Evolutionary conservation across 345 rosid genomes (phyloP), one percentile per base, ranked within the genome.

Genomic region (Populus pruinosa): DNA sequence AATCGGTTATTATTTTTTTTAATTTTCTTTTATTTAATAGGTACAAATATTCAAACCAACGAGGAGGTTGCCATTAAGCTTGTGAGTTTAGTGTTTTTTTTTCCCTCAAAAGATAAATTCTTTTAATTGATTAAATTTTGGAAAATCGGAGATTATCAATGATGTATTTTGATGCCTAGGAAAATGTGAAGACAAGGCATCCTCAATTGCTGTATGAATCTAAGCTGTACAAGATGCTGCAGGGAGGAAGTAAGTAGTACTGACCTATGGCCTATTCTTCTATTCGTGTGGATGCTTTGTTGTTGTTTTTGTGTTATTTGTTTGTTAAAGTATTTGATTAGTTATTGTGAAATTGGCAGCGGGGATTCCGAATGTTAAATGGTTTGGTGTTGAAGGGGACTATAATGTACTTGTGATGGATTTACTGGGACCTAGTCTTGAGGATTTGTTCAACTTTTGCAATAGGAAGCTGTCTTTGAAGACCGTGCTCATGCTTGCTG

Each of bases 21-120:
- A 39, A 36, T 63, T 38, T 29, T 50, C 33, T 47, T 35, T 63
- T 18, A 50, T 70, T 33, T 76, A 70, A 55, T 73, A 95, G 98
- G 99, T 82, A 87, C 94, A 74, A 87, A 91, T 88, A 82, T 87
- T 43, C 97, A 93, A 76, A 92, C 94, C 8, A 95, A 91, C 66
- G 98, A 96, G 83, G 99, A 96, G 87, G 94, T 96, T 76, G 98
- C 93, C 56, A 92, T 96, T 83, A 96, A 96, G 92, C 94, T 96
- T 80, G 98, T 96, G 79, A 87, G 99, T 85, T 17, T 21, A 33
- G 36, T 33, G 36, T 33, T 65, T 49, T 18, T 50, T 25, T 10
- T 59, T 25, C 14, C 47, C 6, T 67, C 20, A 41, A 41, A 41
- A 41, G 0, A 38, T 38, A 43, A 43, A 11, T 2, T 41, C 47